Percentiles rank a stretch among this genome's conserved stretches.
Evolutionary conservation across 176 grass and related monocot genomes (phyloP).

Genomic region (Phoenix roebelenii): DNA sequence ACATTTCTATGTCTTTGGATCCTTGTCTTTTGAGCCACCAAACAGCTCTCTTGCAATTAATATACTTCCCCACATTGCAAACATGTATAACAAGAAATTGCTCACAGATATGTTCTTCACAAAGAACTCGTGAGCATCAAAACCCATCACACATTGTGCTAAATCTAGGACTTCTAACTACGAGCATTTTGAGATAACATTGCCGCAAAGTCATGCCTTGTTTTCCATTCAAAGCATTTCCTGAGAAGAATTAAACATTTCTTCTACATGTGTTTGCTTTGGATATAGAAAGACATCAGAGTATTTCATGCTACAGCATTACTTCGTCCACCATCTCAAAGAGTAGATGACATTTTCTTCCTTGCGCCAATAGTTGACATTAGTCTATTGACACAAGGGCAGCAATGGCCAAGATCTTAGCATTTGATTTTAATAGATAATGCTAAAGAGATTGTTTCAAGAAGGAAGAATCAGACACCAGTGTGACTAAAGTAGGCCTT

Average conservation of each 20-base stretch:
- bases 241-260: slow-evolving; percentile 30
- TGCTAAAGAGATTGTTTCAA: slow-evolving; percentile 35
- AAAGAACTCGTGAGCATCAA: slow-evolving; percentile 25
- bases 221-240: slow-evolving; percentile 17
- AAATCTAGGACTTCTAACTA: slow-evolving; percentile 35
- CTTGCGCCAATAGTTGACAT: slow-evolving; percentile 28
- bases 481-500: too few species aligned
- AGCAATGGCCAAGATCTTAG: slow-evolving; percentile 34
- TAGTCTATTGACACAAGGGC: slow-evolving; percentile 64
- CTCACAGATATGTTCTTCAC: slow-evolving; percentile 10
- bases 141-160: slow-evolving; percentile 28
- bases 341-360: background rate
- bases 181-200: slow-evolving; percentile 29
- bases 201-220: too few species aligned
- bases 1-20: slow-evolving; percentile 43
- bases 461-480: slow-evolving; percentile 18
- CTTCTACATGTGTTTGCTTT: slow-evolving; percentile 34
- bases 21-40: slow-evolving; percentile 30
- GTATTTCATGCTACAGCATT: slow-evolving; percentile 52
- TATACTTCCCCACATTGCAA: slow-evolving; percentile 48
- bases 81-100: slow-evolving; percentile 49
- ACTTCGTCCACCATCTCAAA: slow-evolving; percentile 34
- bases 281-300: slow-evolving; percentile 42
- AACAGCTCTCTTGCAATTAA: slow-evolving; percentile 40
- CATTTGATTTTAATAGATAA: slow-evolving; percentile 28